A percentile compares a stretch with the other conserved stretches of the same genome.
Conservation (phyloP, 2,329 filamentous ascomycete species). For the Ophiosphaerella narmari region DNA sequence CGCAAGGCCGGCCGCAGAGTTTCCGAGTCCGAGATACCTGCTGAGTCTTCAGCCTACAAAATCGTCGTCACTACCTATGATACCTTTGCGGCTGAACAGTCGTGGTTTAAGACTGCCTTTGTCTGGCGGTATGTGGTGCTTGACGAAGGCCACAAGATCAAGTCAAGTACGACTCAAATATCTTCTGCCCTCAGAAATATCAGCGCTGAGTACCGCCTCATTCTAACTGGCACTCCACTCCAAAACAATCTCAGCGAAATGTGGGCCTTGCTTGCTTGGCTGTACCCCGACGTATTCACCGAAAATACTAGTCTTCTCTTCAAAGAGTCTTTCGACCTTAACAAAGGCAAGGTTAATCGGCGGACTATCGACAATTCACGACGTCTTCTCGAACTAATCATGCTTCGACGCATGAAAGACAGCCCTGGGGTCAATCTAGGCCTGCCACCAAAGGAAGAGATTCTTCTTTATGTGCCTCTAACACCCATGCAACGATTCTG, state of each 20-base stretch:
- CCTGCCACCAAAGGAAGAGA: conserved; percentile 62
- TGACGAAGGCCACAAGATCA: conserved; percentile 99
- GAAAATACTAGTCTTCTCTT: conserved; percentile 57
- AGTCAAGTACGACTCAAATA: conserved; percentile 67
- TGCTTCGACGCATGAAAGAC: conserved; percentile 64
- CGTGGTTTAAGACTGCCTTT: conserved; percentile 86
- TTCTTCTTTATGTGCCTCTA: conserved; percentile 62
- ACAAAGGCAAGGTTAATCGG: conserved; percentile 58
- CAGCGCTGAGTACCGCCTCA: conserved; percentile 54
- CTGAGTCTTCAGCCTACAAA: conserved; percentile 39
- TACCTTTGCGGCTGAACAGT: conserved; percentile 96
- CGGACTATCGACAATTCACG: conserved; percentile 59
- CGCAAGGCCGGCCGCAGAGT: conserved; percentile 69
- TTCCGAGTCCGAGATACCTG: conserved; percentile 33
- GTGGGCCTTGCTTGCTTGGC: conserved; percentile 63
- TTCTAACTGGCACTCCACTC: conserved; percentile 61
- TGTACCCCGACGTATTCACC: conserved; percentile 63
- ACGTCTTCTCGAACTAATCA: conserved; percentile 59
- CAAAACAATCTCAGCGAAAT: conserved; percentile 64
- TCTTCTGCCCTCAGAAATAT: conserved; percentile 50
- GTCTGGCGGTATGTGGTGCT: conserved; percentile 99
- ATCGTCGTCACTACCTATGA: conserved; percentile 95
- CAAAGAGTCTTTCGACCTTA: conserved; percentile 61
- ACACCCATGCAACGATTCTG: conserved; percentile 63
- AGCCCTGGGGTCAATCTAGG: conserved; percentile 59